Conservation (phyloP, 2,329 filamentous ascomycete genomes). For the Colletotrichum scovillei region DNA sequence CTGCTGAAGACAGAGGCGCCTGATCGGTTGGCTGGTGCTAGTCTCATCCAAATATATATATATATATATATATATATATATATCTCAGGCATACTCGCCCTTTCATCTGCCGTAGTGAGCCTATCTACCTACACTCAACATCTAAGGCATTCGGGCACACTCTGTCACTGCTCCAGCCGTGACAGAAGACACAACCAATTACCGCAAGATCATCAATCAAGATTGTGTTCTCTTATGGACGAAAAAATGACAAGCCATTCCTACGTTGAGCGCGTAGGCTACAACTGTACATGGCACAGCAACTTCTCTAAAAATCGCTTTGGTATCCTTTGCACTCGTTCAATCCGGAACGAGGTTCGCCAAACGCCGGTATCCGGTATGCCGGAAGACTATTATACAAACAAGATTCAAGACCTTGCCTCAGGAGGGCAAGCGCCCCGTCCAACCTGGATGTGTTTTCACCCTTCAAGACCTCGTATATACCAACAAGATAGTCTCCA, state of each 20-base stretch:
- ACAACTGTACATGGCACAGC: neutral
- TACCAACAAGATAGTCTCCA: constrained; percentile 20
- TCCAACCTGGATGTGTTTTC: constrained; percentile 13
- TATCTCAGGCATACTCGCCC: no score
- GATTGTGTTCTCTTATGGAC: neutral
- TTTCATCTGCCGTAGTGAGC: neutral
- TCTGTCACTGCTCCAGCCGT: neutral
- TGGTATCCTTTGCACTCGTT: constrained; percentile 33
- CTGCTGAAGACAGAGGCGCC: no score
- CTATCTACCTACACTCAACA: neutral
- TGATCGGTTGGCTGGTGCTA: no score
- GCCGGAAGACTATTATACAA: constrained; percentile 29
- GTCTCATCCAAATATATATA: no score
- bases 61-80: no score
- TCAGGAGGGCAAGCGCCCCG: neutral
- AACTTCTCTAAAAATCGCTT: constrained; percentile 27
- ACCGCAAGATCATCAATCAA: neutral
- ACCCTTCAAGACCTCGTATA: constrained; percentile 11
- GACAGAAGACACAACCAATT: neutral
- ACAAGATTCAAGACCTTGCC: neutral
- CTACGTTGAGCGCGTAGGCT: neutral
- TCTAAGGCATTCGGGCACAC: neutral
- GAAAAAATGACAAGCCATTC: neutral
- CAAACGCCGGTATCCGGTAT: constrained; percentile 31
- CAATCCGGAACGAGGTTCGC: constrained; percentile 16